These are phyloP conservation scores for Ammopiptanthus mongolicus DNA, from an alignment of 306 rosid genomes.

Conservation along the genomic window DNA sequence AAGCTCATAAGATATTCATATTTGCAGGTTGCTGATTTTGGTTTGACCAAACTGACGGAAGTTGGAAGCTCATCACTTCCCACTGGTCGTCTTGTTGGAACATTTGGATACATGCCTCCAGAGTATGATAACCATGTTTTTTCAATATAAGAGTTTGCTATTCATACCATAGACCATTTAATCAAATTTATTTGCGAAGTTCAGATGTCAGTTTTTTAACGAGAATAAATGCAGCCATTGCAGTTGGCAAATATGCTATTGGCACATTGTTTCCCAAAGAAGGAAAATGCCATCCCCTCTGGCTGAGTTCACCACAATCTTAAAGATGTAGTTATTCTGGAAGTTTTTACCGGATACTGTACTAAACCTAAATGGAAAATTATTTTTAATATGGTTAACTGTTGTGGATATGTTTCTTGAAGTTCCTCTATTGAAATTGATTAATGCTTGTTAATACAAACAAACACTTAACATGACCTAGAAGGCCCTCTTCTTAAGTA, in stretches of 20 bases:
- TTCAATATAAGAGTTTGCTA: not conserved
- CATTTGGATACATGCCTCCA: constrained; percentile 98
- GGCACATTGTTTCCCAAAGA: not conserved
- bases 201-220: not conserved
- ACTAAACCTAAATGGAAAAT: not conserved
- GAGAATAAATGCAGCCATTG: not conserved
- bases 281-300: not conserved
- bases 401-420: not conserved
- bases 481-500: not conserved
- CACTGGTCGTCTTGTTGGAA: constrained; percentile 83
- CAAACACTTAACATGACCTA: not conserved
- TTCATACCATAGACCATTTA: not conserved
- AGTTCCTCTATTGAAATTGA: not conserved
- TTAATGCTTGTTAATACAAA: not conserved
- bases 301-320: not conserved
- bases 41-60: constrained; percentile 85
- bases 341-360: not conserved
- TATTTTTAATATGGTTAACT: not conserved
- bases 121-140: constrained; percentile 50
- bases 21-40: constrained; percentile 91
- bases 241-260: not conserved
- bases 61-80: constrained; percentile 78
- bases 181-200: not conserved
- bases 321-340: not conserved
- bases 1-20: constrained; percentile 20